Conservation (phyloP, 1,284 basidiomycete genomes). For the Tranzscheliella williamsii region DNA sequence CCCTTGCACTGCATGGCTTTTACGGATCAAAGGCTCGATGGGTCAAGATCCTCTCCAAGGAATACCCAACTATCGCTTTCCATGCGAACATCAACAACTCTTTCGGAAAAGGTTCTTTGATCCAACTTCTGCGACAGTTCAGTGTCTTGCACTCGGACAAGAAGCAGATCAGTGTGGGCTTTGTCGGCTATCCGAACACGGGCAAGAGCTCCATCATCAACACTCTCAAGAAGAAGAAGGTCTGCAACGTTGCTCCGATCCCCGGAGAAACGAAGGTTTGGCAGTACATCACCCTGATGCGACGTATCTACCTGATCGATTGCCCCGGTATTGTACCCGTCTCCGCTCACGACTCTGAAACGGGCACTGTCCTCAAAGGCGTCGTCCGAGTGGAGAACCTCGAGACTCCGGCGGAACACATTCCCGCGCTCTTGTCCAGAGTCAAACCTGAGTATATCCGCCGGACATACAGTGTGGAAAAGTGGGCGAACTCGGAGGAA, state of each 20-base stretch:
- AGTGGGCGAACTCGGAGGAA: conserved; percentile 69
- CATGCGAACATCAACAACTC: conserved; percentile 99
- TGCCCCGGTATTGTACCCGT: conserved; percentile 98
- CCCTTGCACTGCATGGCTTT: neutral
- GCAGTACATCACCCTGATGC: conserved; percentile 98
- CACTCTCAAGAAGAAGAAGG: conserved; percentile 96
- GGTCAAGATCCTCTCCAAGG: conserved; percentile 91
- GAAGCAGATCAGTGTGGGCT: conserved; percentile 98
- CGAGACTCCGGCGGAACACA: conserved; percentile 88
- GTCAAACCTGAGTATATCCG: conserved; percentile 91
- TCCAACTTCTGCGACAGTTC: conserved; percentile 95
- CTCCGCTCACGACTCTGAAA: conserved; percentile 84
- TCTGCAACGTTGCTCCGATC: conserved; percentile 93
- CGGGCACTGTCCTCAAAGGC: conserved; percentile 91
- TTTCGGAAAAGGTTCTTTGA: conserved; percentile 96
- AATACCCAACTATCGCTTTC: conserved; percentile 94
- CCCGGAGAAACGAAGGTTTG: conserved; percentile 99
- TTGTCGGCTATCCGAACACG: conserved; percentile 97
- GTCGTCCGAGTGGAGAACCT: conserved; percentile 96
- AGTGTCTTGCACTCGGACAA: conserved; percentile 96
- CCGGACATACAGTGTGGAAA: conserved; percentile 73
- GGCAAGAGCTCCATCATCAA: conserved; percentile 98
- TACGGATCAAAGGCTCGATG: conserved; percentile 91
- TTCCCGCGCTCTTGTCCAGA: conserved; percentile 81
- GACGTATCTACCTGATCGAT: conserved; percentile 97